Conservation (phyloP, 768 basidiomycete genomes). For the Boletus insuetus region DNA sequence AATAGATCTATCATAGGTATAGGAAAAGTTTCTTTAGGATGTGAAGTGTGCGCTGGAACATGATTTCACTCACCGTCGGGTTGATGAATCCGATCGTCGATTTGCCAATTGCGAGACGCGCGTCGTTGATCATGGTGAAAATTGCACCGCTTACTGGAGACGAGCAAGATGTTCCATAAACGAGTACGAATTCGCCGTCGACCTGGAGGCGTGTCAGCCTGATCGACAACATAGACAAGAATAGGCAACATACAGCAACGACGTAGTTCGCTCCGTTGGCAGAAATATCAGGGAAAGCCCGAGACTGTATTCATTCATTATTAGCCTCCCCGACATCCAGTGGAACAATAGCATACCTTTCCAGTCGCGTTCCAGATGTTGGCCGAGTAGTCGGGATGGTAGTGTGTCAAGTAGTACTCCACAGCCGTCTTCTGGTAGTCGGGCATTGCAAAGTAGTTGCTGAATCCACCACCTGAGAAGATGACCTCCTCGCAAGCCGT, state of each 20-base stretch:
- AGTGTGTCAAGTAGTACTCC: constrained; percentile 29
- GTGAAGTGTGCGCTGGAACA: neutral
- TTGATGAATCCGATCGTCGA: constrained; percentile 22
- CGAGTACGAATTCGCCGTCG: constrained; percentile 24
- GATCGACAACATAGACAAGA: no score
- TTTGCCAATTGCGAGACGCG: constrained; percentile 32
- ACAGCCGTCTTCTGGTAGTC: constrained; percentile 39
- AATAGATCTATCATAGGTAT: constrained; percentile 1
- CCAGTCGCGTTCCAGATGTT: constrained; percentile 30
- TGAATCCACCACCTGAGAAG: constrained; percentile 44
- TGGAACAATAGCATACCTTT: neutral
- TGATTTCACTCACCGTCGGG: neutral
- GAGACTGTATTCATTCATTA: constrained; percentile 26
- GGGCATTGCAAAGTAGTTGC: constrained; percentile 42
- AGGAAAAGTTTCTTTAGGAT: neutral
- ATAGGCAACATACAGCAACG: constrained; percentile 6
- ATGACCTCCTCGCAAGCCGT: constrained; percentile 41
- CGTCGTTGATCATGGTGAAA: constrained; percentile 41
- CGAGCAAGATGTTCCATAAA: constrained; percentile 35
- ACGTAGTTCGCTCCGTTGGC: constrained; percentile 36
- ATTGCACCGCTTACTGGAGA: constrained; percentile 33
- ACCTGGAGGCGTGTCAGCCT: neutral
- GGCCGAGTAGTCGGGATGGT: constrained; percentile 25
- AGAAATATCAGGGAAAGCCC: constrained; percentile 38
- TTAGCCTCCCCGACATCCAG: neutral